Percentiles rank a stretch among this genome's conserved stretches.
Conservation (phyloP, 176 grass and related monocot species). For the Raddia guianensis region DNA sequence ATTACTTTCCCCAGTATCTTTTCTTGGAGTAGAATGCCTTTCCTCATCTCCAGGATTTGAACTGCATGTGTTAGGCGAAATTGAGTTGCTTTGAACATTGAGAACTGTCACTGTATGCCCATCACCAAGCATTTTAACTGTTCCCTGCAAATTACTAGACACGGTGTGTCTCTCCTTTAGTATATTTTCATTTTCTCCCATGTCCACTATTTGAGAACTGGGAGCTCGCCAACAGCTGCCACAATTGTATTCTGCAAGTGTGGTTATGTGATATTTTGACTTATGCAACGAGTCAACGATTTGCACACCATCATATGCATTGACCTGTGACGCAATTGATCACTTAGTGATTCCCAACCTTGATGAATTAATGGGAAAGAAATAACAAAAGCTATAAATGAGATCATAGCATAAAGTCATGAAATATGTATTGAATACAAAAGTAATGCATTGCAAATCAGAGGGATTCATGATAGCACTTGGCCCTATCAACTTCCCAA, state of each 20-base stretch:
- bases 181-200: conserved; percentile 43
- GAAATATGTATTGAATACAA: neutral
- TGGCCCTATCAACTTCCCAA: neutral
- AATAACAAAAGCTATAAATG: neutral
- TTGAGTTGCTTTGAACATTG: conserved; percentile 48
- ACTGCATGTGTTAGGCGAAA: conserved; percentile 19
- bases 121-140: conserved; percentile 65
- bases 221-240: conserved; percentile 35
- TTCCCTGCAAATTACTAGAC: conserved; percentile 41
- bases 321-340: conserved; percentile 68
- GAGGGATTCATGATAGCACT: neutral
- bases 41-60: conserved; percentile 33
- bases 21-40: conserved; percentile 11
- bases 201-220: conserved; percentile 39
- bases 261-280: conserved; percentile 83
- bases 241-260: conserved; percentile 38
- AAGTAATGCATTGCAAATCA: conserved; percentile 17
- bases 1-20: conserved; percentile 37
- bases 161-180: conserved; percentile 39
- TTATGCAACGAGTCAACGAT: conserved; percentile 74
- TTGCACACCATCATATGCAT: conserved; percentile 73
- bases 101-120: conserved; percentile 79
- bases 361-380: conserved; percentile 33
- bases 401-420: neutral
- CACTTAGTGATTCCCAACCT: conserved; percentile 12